Evolutionary conservation across 495 filamentous ascomycete genomes (phyloP), one percentile per base, ranked within the genome.

Genomic region (Penicillium alfredii): DNA sequence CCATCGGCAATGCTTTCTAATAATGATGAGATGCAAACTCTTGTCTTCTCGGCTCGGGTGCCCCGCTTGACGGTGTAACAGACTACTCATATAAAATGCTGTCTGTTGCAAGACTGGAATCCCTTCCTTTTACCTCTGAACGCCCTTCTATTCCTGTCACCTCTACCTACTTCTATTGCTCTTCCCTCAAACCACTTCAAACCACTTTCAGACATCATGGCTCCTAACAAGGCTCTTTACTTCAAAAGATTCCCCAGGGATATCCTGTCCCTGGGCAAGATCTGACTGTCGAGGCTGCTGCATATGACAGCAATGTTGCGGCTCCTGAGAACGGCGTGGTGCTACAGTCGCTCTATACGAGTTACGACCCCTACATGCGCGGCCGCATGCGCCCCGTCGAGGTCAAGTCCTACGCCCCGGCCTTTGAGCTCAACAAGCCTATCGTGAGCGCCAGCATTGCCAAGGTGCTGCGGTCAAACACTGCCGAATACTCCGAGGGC

Each of bases 331-430:
- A 83, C 43, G 87, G 89, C 20, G 53, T 94, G 17, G 76, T 80
- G 22, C 55, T 81, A 37, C 77, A 83, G 58, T 82, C 82, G 42
- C 73, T 84, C 55, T 87, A 82, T 56, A 71, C 80, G 58, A 93
- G 86, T 40, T 85, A 82, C 61, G 89, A 96, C 65, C 89, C 89
- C 6, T 94, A 94, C 70, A 79, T 83, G 63, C 82, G 89, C 18
- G 85, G 86, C 34, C 73, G 76, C 34, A 75, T 77, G 74, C 64
- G 71, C 22, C 27, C 51, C 22, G 45, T 65, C 5, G 56, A 67
- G 19, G 41, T 55, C 46, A 76, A 82, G 53, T 86, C 81, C 3
- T 89, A 88, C 64, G 42, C 64, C 8, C 66, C 79, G 3, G 53
- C 79, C 11, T 88, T 71, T 52, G 38, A 37, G 0, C 58, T 86